A percentile compares a stretch with the other conserved stretches of the same genome.
Conservation (phyloP, 192 early-diverging fungal genomes). For the Backusella mclennaniae region DNA sequence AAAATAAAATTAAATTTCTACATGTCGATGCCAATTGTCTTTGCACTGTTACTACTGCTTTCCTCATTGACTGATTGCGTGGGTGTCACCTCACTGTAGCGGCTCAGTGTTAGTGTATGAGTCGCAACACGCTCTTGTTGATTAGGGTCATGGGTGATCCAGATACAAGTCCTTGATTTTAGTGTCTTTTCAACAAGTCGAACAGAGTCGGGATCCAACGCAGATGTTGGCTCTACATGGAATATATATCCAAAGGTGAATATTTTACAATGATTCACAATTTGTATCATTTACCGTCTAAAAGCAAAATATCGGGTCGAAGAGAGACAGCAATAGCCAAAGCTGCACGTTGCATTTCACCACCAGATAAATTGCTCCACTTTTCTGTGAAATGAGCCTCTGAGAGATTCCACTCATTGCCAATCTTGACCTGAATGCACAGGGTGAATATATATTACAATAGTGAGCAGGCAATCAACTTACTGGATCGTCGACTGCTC, state of each 20-base stretch:
- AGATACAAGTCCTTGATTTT: constrained; percentile 61
- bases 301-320: constrained; percentile 71
- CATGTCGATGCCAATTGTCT: constrained; percentile 3
- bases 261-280: background rate
- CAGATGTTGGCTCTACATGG: constrained; percentile 77
- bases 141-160: constrained; percentile 77
- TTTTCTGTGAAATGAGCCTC: constrained; percentile 69
- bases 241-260: background rate
- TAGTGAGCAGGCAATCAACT: background rate
- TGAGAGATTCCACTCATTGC: constrained; percentile 64
- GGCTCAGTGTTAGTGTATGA: constrained; percentile 13
- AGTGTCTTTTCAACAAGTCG: constrained; percentile 73
- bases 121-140: constrained; percentile 64
- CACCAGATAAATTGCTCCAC: constrained; percentile 80
- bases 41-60: background rate
- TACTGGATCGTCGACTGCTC: constrained; percentile 57
- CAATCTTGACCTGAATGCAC: constrained; percentile 47
- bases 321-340: constrained; percentile 79
- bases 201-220: constrained; percentile 72
- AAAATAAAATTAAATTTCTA: background rate
- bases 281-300: constrained; percentile 60
- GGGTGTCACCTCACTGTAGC: background rate
- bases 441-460: background rate
- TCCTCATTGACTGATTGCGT: background rate
- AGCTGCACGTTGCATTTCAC: constrained; percentile 80